Evolutionary conservation across 1,284 basidiomycete genomes (phyloP).

Genomic region (Ustilago nuda): DNA sequence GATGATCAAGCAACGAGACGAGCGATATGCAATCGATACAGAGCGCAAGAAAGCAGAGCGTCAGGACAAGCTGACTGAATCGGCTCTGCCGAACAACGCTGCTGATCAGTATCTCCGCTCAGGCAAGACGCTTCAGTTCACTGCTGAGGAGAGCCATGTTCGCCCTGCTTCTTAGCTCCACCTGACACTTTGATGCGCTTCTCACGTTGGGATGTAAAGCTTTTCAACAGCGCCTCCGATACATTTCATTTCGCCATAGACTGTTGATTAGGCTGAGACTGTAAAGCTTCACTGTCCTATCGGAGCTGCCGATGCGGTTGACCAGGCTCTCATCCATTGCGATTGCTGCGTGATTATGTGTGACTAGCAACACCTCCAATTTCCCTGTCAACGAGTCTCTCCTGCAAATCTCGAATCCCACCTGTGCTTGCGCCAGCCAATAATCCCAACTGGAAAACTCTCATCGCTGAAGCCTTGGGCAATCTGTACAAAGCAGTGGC

Average conservation of each 20-base stretch:
- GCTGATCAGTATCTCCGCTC: constrained; percentile 37
- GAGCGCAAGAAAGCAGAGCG: constrained; percentile 31
- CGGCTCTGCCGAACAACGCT: constrained; percentile 21
- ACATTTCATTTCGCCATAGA: constrained; percentile 81
- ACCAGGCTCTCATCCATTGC: background rate
- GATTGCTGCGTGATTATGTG: constrained; percentile 18
- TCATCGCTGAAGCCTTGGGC: constrained; percentile 24
- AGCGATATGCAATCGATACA: constrained; percentile 33
- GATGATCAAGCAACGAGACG: constrained; percentile 22
- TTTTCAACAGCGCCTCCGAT: constrained; percentile 80
- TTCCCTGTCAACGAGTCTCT: constrained; percentile 31
- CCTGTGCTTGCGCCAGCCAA: constrained; percentile 46
- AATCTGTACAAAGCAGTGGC: constrained; percentile 46
- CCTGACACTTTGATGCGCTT: constrained; percentile 58
- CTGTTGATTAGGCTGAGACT: constrained; percentile 79
- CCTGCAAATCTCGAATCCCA: constrained; percentile 40
- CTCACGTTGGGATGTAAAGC: constrained; percentile 82
- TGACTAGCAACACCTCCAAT: constrained; percentile 49
- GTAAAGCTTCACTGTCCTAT: constrained; percentile 65
- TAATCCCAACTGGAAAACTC: constrained; percentile 42
- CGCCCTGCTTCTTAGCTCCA: constrained; percentile 11
- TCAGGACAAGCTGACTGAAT: constrained; percentile 19
- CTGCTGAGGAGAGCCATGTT: constrained; percentile 14
- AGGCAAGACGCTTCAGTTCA: constrained; percentile 33
- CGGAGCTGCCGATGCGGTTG: constrained; percentile 38